phyloP scores from a whole-genome alignment of 2,329 filamentous ascomycete species.

The Zasmidium angulare region DNA sequence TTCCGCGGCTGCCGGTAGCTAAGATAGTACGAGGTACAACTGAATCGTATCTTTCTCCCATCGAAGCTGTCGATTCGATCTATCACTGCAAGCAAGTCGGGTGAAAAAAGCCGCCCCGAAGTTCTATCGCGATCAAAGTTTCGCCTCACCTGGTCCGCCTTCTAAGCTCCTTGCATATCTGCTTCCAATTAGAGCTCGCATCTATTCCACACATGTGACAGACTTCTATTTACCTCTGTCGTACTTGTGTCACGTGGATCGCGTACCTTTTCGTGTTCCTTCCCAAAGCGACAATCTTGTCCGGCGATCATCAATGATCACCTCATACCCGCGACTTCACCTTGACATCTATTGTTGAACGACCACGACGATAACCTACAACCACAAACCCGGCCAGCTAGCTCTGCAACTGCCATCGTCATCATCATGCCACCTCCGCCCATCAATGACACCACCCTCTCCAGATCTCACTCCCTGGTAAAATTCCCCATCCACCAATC shows the following conservation, averaged over 20 bases:
- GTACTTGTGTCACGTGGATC: not conserved
- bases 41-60: not conserved
- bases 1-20: not conserved
- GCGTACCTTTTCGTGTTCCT: not conserved
- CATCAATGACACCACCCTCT: slow-evolving; percentile 18
- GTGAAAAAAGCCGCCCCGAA: not conserved
- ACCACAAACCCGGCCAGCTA: not conserved
- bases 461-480: slow-evolving; percentile 24
- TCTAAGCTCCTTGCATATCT: not conserved
- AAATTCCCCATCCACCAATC: slow-evolving; percentile 28
- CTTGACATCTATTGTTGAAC: not conserved
- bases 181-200: not conserved
- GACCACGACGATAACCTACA: no score
- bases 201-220: not conserved
- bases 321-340: not conserved
- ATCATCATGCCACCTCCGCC: slow-evolving; percentile 13
- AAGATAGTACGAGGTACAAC: not conserved
- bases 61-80: not conserved
- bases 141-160: not conserved
- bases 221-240: not conserved
- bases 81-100: no score
- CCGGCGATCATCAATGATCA: not conserved
- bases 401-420: not conserved
- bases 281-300: not conserved
- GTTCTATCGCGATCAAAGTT: not conserved